phyloP scores from a whole-genome alignment of 2,329 filamentous ascomycete species.

The Pyrenochaeta sp. region DNA sequence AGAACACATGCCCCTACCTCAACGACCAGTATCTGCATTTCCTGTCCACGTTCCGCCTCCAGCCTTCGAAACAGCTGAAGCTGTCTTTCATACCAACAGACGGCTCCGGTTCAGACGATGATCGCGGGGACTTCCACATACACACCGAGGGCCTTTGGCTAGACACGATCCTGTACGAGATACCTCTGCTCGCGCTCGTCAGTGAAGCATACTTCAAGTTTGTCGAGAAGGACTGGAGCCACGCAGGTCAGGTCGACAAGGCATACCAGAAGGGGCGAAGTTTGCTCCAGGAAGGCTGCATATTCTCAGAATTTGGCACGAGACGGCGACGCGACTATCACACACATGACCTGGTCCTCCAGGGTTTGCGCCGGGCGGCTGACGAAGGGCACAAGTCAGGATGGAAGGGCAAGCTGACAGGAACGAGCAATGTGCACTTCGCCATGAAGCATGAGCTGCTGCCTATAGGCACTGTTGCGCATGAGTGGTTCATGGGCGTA shows the following conservation, averaged over 20 bases:
- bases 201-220: constrained; percentile 98
- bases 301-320: constrained; percentile 94
- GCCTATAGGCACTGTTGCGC: constrained; percentile 89
- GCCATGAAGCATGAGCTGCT: constrained; percentile 89
- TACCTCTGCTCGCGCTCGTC: constrained; percentile 87
- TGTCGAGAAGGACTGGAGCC: constrained; percentile 90
- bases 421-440: constrained; percentile 96
- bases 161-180: constrained; percentile 97
- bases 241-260: constrained; percentile 84
- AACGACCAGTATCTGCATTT: constrained; percentile 79
- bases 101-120: constrained; percentile 70
- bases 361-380: constrained; percentile 81
- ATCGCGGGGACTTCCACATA: constrained; percentile 77
- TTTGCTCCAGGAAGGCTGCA: constrained; percentile 82
- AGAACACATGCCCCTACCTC: constrained; percentile 82
- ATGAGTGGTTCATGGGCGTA: constrained; percentile 99
- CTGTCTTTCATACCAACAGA: constrained; percentile 67
- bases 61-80: constrained; percentile 80
- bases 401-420: constrained; percentile 76
- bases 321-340: constrained; percentile 90
- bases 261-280: constrained; percentile 82
- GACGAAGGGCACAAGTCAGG: constrained; percentile 73
- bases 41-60: constrained; percentile 81
- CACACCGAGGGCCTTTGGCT: constrained; percentile 85
- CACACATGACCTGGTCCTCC: constrained; percentile 90